Base-by-base conservation (phyloP, 345 rosid species). In the Dovyalis caffra region DNA sequence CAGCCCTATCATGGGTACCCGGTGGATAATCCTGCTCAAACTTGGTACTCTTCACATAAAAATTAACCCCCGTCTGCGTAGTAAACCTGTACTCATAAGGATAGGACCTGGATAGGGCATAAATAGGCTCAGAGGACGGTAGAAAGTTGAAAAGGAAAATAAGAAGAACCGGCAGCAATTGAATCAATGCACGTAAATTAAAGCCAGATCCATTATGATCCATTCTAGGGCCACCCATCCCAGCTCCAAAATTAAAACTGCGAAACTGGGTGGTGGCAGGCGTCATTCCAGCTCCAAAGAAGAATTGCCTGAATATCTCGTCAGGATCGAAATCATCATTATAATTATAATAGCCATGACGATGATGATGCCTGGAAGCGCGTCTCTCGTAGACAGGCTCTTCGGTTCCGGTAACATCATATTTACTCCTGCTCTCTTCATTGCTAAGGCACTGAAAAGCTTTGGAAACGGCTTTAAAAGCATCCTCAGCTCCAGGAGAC, bases 401-500 rank as follows among this genome's bases (percentile, higher is more conserved):
- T 15, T 93, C 98, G 2, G 90, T 86, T 0, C 99, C 98, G 10
- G 87, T 83, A 1, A 93, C 45, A 47, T 95, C 97, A 62, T 95
- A 95, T 69, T 86, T 91, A 40, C 79, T 88, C 72, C 96, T 75
- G 61, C 76, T 81, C 75, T 89, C 98, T 11, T 84, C 93, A 62
- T 84, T 86, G 88, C 92, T 90, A 74, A 95, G 83, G 81, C 98
- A 95, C 81, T 93, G 98, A 81, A 95, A 95, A 4, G 99, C 95
- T 75, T 91, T 91, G 0, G 98, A 93, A 21, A 95, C 93, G 5
- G 88, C 77, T 75, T 93, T 95, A 77, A 93, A 95, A 3, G 95
- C 91, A 71, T 95, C 99, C 72, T 95, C 99, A 12, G 99, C 90
- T 0, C 98, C 99, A 0, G 98, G 99, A 57, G 98, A 97, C 47